A percentile compares a stretch with the other conserved stretches of the same genome.
Evolutionary conservation across 2,329 filamentous ascomycete species (phyloP).

Genomic region (Lachnellula occidentalis): DNA sequence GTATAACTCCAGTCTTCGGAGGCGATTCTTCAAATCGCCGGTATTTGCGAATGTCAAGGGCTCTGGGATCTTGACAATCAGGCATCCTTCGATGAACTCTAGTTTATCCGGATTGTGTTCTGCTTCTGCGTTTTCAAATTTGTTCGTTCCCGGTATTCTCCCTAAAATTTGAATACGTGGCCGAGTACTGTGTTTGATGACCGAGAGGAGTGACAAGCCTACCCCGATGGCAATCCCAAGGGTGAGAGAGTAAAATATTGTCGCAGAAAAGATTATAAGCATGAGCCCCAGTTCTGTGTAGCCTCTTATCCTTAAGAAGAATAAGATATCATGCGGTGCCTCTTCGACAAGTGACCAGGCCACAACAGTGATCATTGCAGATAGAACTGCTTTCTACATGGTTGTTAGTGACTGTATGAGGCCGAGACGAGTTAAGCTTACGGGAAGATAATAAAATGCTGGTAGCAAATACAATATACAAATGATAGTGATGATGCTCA

Average conservation of each 20-base stretch:
- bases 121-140: constrained; percentile 81
- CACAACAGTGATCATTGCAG: constrained; percentile 90
- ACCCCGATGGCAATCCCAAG: constrained; percentile 92
- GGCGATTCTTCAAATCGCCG: constrained; percentile 77
- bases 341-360: constrained; percentile 94
- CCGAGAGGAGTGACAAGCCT: constrained; percentile 79
- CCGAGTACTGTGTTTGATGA: constrained; percentile 85
- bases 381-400: constrained; percentile 83
- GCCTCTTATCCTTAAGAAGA: constrained; percentile 80
- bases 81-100: constrained; percentile 84
- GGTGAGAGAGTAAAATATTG: constrained; percentile 91
- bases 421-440: constrained; percentile 42
- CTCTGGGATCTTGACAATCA: constrained; percentile 97
- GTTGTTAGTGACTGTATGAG: constrained; percentile 13
- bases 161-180: constrained; percentile 95
- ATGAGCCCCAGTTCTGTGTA: constrained; percentile 85
- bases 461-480: constrained; percentile 79
- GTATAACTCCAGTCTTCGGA: constrained; percentile 81
- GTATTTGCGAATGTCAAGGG: constrained; percentile 97
- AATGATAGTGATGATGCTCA: constrained; percentile 76
- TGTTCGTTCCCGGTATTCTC: constrained; percentile 74
- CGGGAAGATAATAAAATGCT: constrained; percentile 93
- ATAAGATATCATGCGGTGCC: constrained; percentile 83
- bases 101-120: constrained; percentile 66
- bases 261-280: constrained; percentile 82